Base-by-base conservation (phyloP, 768 basidiomycete species). In the Clavaria fumosa region DNA sequence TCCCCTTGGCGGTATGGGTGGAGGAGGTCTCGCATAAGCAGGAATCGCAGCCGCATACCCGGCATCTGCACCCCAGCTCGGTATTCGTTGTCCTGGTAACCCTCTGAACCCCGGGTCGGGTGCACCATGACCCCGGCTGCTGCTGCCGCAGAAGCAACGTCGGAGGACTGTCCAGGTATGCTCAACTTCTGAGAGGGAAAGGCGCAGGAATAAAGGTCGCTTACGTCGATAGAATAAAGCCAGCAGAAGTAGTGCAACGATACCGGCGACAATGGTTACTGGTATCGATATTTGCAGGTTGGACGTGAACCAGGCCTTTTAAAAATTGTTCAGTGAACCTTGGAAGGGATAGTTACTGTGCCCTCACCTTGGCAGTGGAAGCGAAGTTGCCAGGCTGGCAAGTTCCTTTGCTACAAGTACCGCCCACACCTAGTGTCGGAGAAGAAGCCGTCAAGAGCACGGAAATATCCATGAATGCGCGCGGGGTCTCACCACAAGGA, bases 221-320 rank as follows among this genome's bases (percentile, higher is more conserved):
- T 34, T 38, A 69, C 72, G 49, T 49, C 56, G 56, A 39, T 65
- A 45, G 28, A 78, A 46, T 17, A 49, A 57, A 59, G 63, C 73
- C 35, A 86, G 43, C 39, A 80, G 50, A 28, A 77, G 51, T 24
- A 88, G 54, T 10, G 66, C 61, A 36, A 84, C 44, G 37, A 86
- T 51, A 11, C 69, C 78, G 19, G 62, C 79, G 24, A 78, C 77
- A 39, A 86, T 59, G 12, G 82, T 78, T 38, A 86, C 70, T 14
- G 84, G 81, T 47, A 88, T 79, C 18, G 81, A 62, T 42, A 85
- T 80, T 52, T 78, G 75, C 7, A 83, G 67, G 58, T 86, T 86
- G 43, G 74, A 69, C 4, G 54, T 59, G 53, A 79, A 83, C 81
- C 79, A 82, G 4, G 80, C 64, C 77, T 79, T 45, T n/a, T 26